Evolutionary conservation across 495 filamentous ascomycete genomes (phyloP), one percentile per base, ranked within the genome.

Genomic region (Aspergillus affinis): DNA sequence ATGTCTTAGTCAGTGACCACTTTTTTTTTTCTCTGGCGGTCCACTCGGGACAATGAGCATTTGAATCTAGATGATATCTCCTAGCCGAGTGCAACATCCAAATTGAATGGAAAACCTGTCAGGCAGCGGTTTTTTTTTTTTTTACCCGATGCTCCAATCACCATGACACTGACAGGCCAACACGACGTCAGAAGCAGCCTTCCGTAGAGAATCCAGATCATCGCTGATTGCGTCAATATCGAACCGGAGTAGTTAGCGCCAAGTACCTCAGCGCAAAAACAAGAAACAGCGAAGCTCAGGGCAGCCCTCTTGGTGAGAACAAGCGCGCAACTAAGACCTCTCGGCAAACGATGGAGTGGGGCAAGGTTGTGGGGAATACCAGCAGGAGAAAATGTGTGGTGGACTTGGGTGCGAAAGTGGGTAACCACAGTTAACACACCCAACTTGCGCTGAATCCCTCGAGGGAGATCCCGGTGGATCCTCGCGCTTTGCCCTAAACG

Each of bases 401-500:
- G 51, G 51, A 17, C 18, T 4, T 27, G n/a, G n/a, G n/a, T n/a
- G n/a, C n/a, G n/a, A n/a, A n/a, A n/a, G n/a, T n/a, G n/a, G n/a
- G n/a, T n/a, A n/a, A n/a, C n/a, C n/a, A n/a, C n/a, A n/a, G n/a
- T n/a, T n/a, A n/a, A n/a, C n/a, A n/a, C n/a, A n/a, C n/a, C n/a
- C n/a, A n/a, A n/a, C n/a, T n/a, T n/a, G n/a, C n/a, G n/a, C 32
- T 44, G 32, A 32, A 26, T 32, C 52, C 52, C 41, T 44, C 45
- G 52, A 32, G 15, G 52, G 19, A 54, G 52, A 54, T 54, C 52
- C 32, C 41, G 30, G 52, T 54, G 52, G 52, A 46, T 54, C 23
- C 12, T 6, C 36, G 9, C 32, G 3, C 15, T 8, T 13, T 13
- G 36, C 36, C 13, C 13, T 41, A 17, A 41, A 41, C 36, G 36